Percentiles rank a stretch among this genome's conserved stretches.
These are phyloP conservation scores for Cryptococcus sp. DNA, from an alignment of 1,284 basidiomycete genomes.

Conservation along the genomic window DNA sequence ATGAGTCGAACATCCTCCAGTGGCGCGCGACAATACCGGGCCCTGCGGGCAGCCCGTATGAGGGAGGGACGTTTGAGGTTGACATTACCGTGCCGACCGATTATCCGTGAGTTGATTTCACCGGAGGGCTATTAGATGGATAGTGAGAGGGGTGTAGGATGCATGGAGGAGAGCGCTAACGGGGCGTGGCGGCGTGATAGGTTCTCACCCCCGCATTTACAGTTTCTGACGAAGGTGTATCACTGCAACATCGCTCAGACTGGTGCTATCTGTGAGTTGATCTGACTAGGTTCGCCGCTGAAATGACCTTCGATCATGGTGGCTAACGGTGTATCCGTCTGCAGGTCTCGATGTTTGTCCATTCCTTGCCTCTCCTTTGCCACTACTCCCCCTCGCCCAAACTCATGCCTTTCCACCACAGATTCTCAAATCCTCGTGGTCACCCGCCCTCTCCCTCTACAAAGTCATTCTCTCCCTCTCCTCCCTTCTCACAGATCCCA, in stretches of 20 bases:
- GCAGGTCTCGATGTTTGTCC: slow-evolving; percentile 45
- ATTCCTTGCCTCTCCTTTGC: not conserved
- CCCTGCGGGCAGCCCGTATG: slow-evolving; percentile 79
- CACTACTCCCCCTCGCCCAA: slow-evolving; percentile 50
- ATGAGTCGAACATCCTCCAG: slow-evolving; percentile 56
- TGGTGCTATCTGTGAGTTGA: slow-evolving; percentile 49
- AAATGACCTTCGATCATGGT: not conserved
- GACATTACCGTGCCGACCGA: slow-evolving; percentile 68
- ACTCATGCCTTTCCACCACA: slow-evolving; percentile 50
- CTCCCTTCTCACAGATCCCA: slow-evolving; percentile 81
- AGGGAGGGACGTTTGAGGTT: slow-evolving; percentile 76
- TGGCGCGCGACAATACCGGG: slow-evolving; percentile 75
- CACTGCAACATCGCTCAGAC: slow-evolving; percentile 85
- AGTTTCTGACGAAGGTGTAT: slow-evolving; percentile 81
- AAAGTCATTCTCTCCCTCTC: slow-evolving; percentile 86
- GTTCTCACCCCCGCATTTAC: slow-evolving; percentile 75
- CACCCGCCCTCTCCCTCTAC: slow-evolving; percentile 81
- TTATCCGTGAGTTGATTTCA: slow-evolving; percentile 78
- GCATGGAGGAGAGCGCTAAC: not conserved
- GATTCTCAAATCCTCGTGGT: slow-evolving; percentile 85
- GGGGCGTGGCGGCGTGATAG: slow-evolving; percentile 49
- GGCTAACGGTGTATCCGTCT: not conserved
- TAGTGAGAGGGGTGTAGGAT: not conserved
- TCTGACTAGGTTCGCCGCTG: not conserved
- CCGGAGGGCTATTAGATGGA: no score